Evolutionary conservation across 768 basidiomycete species (phyloP).

Genomic region (Leccinum longicurvipes): DNA sequence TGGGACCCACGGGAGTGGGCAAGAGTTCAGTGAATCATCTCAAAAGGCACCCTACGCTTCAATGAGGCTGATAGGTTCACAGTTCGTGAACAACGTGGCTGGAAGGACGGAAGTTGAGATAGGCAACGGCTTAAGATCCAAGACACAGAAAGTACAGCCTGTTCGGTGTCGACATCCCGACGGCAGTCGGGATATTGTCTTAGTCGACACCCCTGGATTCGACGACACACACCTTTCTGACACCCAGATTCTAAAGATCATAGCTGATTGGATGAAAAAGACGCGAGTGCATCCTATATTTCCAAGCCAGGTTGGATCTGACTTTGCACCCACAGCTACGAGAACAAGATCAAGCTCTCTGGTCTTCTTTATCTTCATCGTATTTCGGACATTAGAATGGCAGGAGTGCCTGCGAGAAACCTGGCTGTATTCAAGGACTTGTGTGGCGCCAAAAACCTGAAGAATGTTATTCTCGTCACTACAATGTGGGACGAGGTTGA

Average conservation of each 20-base stretch:
- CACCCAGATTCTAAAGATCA: constrained; percentile 5
- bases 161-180: constrained; percentile 14
- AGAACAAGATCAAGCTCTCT: neutral
- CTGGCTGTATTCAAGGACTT: no score
- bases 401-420: no score
- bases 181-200: constrained; percentile 6
- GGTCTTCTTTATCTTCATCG: neutral
- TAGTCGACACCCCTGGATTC: constrained; percentile 19
- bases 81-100: constrained; percentile 13
- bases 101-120: neutral
- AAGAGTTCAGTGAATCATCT: constrained; percentile 17
- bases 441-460: neutral
- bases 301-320: no score
- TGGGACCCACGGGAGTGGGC: constrained; percentile 13
- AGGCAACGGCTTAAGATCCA: neutral
- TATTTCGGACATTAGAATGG: neutral
- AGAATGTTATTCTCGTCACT: constrained; percentile 16
- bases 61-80: neutral
- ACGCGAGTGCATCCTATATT: constrained; percentile 4
- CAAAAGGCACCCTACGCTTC: neutral
- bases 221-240: constrained; percentile 12
- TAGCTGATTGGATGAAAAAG: constrained; percentile 12
- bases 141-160: constrained; percentile 3
- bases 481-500: constrained; percentile 17
- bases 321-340: neutral